Percentiles rank a stretch among this genome's conserved stretches.
phyloP scores from a whole-genome alignment of 768 basidiomycete species.

The Omphalotus guepiniiformis region DNA sequence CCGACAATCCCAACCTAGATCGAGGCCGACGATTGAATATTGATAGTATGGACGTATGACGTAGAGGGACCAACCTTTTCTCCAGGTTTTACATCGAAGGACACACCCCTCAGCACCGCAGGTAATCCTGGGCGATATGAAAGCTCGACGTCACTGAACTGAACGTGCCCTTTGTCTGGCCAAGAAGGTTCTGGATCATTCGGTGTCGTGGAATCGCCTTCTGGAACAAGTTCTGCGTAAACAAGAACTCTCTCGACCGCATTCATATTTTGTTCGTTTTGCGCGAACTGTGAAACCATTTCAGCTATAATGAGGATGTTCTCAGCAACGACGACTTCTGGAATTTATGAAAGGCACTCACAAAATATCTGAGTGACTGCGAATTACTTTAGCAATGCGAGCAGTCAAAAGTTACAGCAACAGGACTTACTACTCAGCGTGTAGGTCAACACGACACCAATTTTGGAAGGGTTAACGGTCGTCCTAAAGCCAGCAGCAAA shows the following conservation, averaged over 20 bases:
- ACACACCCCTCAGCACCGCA: slow-evolving; percentile 59
- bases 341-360: slow-evolving; percentile 21
- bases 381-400: neutral
- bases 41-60: neutral
- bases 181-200: slow-evolving; percentile 47
- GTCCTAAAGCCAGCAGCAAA: slow-evolving; percentile 42
- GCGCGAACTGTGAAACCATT: slow-evolving; percentile 54
- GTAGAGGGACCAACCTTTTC: slow-evolving; percentile 53
- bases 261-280: slow-evolving; percentile 71
- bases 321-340: neutral
- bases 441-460: slow-evolving; percentile 54
- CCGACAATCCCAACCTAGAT: slow-evolving; percentile 17
- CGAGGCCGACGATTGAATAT: neutral
- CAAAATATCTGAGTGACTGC: slow-evolving; percentile 45
- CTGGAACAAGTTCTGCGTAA: slow-evolving; percentile 58
- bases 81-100: slow-evolving; percentile 51
- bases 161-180: slow-evolving; percentile 49
- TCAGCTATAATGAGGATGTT: slow-evolving; percentile 33
- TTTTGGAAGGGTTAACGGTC: slow-evolving; percentile 37
- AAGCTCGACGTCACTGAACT: slow-evolving; percentile 51
- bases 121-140: slow-evolving; percentile 62
- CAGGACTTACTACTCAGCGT: slow-evolving; percentile 39
- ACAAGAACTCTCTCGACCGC: slow-evolving; percentile 65
- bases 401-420: neutral
- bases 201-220: slow-evolving; percentile 41